Percentiles rank a stretch among this genome's conserved stretches.
Conservation (phyloP, 176 grass and related monocot genomes). For the Oryza punctata region DNA sequence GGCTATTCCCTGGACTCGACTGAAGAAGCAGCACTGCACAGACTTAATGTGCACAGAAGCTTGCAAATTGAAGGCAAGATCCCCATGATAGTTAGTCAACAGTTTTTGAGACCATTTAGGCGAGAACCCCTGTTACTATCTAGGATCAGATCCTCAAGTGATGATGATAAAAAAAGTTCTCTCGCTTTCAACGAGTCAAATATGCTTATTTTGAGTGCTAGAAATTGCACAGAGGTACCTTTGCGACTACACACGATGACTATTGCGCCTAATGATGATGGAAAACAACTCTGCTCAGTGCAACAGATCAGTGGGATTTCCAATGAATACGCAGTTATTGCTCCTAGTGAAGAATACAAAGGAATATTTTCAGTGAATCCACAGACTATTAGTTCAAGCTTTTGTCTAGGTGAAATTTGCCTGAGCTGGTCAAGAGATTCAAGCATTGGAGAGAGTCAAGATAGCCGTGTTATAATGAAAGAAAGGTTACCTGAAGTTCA, state of each 20-base stretch:
- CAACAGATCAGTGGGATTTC: constrained; percentile 68
- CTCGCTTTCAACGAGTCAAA: constrained; percentile 83
- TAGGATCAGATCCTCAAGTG: constrained; percentile 60
- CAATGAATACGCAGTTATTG: constrained; percentile 48
- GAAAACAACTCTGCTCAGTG: constrained; percentile 49
- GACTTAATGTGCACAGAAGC: constrained; percentile 86
- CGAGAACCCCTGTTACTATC: constrained; percentile 85
- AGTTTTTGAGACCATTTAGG: constrained; percentile 84
- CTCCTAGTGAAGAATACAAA: constrained; percentile 80
- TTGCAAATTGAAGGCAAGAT: constrained; percentile 96
- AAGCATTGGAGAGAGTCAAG: constrained; percentile 45
- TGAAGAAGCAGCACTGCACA: constrained; percentile 59
- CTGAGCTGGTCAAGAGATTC: constrained; percentile 81
- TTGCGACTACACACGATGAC: constrained; percentile 59
- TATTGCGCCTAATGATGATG: constrained; percentile 51
- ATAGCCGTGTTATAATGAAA: constrained; percentile 51
- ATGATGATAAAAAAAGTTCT: constrained; percentile 51
- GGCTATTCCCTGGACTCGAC: constrained; percentile 63
- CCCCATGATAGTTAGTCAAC: constrained; percentile 67
- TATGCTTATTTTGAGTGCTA: constrained; percentile 73
- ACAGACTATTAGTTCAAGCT: constrained; percentile 35
- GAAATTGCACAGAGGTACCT: constrained; percentile 82
- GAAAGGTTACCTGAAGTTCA: constrained; percentile 65
- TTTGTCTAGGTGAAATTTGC: constrained; percentile 69
- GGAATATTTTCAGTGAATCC: constrained; percentile 79